Conservation (phyloP, 2,329 filamentous ascomycete species). For the Canariomyces notabilis region DNA sequence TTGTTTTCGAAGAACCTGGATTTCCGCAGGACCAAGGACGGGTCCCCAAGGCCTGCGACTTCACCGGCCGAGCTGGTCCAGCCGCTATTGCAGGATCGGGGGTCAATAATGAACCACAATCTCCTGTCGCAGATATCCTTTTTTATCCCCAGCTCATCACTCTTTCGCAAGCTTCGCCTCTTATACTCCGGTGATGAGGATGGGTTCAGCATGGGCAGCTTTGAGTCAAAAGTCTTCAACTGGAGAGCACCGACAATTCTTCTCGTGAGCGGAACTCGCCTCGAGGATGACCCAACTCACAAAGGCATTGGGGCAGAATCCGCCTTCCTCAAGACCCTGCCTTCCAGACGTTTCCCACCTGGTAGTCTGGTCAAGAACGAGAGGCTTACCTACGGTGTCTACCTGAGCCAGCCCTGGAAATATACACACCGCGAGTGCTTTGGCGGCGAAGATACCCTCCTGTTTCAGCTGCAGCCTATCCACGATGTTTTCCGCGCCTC, state of each 20-base stretch:
- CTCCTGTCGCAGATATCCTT: constrained; percentile 66
- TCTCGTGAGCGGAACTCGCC: constrained; percentile 60
- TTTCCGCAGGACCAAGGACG: constrained; percentile 50
- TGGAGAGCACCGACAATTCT: constrained; percentile 71
- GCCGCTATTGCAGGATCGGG: constrained; percentile 47
- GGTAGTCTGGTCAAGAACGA: constrained; percentile 40
- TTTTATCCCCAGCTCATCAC: constrained; percentile 59
- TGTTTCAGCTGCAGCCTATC: constrained; percentile 68
- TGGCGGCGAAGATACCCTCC: constrained; percentile 54
- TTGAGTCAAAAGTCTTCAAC: constrained; percentile 70
- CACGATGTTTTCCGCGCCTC: constrained; percentile 69
- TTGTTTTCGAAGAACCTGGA: constrained; percentile 69
- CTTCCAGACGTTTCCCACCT: constrained; percentile 55
- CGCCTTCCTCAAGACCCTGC: constrained; percentile 56
- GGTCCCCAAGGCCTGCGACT: constrained; percentile 12
- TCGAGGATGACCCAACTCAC: constrained; percentile 42
- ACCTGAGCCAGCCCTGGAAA: constrained; percentile 64
- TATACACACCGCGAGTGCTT: constrained; percentile 64
- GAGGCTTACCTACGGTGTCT: constrained; percentile 61
- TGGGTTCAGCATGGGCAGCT: constrained; percentile 73
- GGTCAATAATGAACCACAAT: constrained; percentile 61
- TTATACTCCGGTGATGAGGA: constrained; percentile 66
- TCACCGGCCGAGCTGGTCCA: constrained; percentile 32
- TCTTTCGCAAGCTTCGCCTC: constrained; percentile 61
- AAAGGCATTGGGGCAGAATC: constrained; percentile 45